Conservation (phyloP, 106 monocot genomes). For the Hemerocallis citrina region DNA sequence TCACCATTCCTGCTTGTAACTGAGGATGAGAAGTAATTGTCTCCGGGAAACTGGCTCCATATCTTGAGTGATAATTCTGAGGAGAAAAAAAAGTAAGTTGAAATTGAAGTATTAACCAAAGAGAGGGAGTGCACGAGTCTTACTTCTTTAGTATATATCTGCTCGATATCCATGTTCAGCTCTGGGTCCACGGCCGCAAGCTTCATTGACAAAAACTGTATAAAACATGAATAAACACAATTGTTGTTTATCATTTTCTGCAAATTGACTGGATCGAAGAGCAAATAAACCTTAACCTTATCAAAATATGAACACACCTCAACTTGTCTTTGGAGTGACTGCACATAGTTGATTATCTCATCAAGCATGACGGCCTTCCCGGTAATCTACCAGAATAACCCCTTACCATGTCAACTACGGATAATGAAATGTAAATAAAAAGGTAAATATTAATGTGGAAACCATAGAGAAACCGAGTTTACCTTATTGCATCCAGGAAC, state of each 20-base stretch:
- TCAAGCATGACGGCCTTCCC: constrained; percentile 72
- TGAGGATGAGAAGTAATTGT: constrained; percentile 14
- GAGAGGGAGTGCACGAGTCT: constrained; percentile 7
- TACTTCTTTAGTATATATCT: constrained; percentile 48
- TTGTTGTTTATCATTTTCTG: too few relatives aligned
- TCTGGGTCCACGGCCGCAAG: constrained; percentile 63
- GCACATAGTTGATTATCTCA: constrained; percentile 69
- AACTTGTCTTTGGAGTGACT: constrained; percentile 20
- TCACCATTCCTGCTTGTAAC: constrained; percentile 19
- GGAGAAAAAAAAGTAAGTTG: not conserved
- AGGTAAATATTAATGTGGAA: not conserved
- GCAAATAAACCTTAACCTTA: not conserved
- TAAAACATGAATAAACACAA: not conserved
- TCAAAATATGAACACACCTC: constrained; percentile 10
- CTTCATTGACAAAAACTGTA: constrained; percentile 78
- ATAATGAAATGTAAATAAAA: not conserved
- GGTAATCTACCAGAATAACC: constrained; percentile 29
- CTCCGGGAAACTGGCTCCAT: constrained; percentile 7
- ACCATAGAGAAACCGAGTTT: not conserved
- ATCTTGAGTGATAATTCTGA: constrained; percentile 4
- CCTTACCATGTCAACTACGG: not conserved
- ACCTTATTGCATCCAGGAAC: constrained; percentile 96
- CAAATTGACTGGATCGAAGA: too few relatives aligned
- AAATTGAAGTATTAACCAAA: not conserved
- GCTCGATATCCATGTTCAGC: constrained; percentile 37